Evolutionary conservation across 208 protist species (phyloP).

Genomic region (Herpetomonas samuelpessoai): DNA sequence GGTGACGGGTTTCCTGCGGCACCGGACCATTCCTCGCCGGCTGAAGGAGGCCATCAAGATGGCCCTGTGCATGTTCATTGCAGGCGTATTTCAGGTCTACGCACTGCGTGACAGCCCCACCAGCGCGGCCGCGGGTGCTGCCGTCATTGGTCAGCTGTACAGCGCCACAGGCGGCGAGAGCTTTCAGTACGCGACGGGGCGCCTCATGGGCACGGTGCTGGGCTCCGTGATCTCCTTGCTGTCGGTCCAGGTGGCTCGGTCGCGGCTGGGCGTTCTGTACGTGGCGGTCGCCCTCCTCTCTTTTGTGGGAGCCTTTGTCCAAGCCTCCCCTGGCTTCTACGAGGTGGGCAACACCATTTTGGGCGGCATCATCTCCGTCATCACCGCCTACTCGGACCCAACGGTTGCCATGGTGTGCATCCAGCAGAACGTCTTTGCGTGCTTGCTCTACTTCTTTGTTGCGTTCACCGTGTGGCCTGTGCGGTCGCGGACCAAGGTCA

Average conservation of each 20-base stretch:
- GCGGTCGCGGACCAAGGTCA: constrained; percentile 61
- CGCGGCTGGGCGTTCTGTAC: constrained; percentile 56
- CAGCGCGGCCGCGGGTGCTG: constrained; percentile 62
- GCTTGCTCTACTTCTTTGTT: constrained; percentile 84
- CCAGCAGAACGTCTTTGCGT: constrained; percentile 86
- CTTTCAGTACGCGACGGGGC: constrained; percentile 71
- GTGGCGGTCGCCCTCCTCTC: constrained; percentile 48
- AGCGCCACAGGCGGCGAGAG: constrained; percentile 75
- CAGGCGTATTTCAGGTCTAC: constrained; percentile 80
- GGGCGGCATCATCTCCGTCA: constrained; percentile 80
- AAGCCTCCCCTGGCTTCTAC: constrained; percentile 53
- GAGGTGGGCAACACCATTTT: constrained; percentile 67
- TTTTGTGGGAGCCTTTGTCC: constrained; percentile 75
- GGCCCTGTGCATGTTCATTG: constrained; percentile 61
- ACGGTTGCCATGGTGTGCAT: constrained; percentile 76
- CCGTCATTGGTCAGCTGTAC: constrained; percentile 83
- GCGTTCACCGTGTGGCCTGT: constrained; percentile 79
- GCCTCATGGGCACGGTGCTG: constrained; percentile 82
- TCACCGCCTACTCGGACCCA: constrained; percentile 55
- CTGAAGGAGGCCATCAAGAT: constrained; percentile 89
- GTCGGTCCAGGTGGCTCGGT: constrained; percentile 54
- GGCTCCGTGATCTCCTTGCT: constrained; percentile 65
- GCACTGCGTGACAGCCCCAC: constrained; percentile 47
- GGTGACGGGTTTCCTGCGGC: constrained; percentile 31
- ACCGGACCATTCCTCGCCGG: constrained; percentile 65